A percentile compares a stretch with the other conserved stretches of the same genome.
Conservation (phyloP, 2,329 filamentous ascomycete species). For the Aspergillus fischeri region DNA sequence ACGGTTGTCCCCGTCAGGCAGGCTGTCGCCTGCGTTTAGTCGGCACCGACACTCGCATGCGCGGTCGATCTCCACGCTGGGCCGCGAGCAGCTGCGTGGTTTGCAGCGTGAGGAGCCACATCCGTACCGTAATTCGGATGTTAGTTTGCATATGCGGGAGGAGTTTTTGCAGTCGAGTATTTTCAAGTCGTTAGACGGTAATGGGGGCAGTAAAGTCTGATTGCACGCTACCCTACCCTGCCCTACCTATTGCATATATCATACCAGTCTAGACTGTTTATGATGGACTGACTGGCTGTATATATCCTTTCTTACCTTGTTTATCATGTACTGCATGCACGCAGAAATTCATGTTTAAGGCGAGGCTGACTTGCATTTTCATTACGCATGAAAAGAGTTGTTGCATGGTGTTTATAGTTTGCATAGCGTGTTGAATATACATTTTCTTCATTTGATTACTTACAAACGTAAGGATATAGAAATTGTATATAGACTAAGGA, state of each 20-base stretch:
- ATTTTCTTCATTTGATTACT: too few relatives aligned
- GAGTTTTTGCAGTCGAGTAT: conserved; percentile 29
- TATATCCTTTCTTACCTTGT: too few relatives aligned
- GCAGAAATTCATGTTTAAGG: too few relatives aligned
- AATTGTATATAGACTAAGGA: not conserved
- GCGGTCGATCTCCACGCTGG: conserved; percentile 24
- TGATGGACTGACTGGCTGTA: too few relatives aligned
- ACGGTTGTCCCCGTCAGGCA: conserved; percentile 11
- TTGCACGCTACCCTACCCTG: too few relatives aligned
- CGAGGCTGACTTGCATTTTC: too few relatives aligned
- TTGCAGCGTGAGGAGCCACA: conserved; percentile 31
- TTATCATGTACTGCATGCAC: too few relatives aligned
- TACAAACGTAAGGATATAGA: not conserved
- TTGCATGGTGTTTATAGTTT: too few relatives aligned
- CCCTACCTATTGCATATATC: not conserved
- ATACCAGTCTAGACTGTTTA: not conserved
- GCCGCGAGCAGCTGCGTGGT: conserved; percentile 29
- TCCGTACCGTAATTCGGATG: conserved; percentile 37
- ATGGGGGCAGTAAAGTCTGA: not conserved
- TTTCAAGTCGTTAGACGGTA: conserved; percentile 11
- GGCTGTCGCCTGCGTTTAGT: conserved; percentile 4
- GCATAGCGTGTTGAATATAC: too few relatives aligned
- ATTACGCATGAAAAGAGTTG: too few relatives aligned
- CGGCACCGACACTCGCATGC: conserved; percentile 12
- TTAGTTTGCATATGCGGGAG: conserved; percentile 32